phyloP scores from a whole-genome alignment of 1,139 yeast genomes.

The Candida tetrigidarum region DNA sequence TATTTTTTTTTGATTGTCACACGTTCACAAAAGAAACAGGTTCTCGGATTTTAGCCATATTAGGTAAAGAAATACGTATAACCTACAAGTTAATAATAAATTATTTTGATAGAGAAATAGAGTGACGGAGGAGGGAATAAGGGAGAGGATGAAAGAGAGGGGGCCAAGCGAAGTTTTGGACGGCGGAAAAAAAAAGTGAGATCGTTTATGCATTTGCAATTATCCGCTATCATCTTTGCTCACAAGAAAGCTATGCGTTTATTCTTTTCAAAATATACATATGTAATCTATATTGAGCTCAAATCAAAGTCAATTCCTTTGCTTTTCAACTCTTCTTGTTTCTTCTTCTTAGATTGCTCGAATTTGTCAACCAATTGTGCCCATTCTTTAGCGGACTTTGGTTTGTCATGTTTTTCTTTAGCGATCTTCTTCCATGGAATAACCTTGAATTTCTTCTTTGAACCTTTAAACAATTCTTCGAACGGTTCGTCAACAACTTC shows the following conservation, averaged over 20 bases:
- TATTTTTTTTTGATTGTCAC: too few relatives aligned
- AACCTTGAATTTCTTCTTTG: slow-evolving; percentile 56
- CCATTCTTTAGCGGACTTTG: slow-evolving; percentile 64
- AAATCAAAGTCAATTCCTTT: slow-evolving; percentile 58
- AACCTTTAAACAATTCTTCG: slow-evolving; percentile 57
- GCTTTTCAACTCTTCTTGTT: slow-evolving; percentile 50
- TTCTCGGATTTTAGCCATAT: too few relatives aligned
- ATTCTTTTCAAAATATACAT: not conserved
- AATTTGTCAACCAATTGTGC: slow-evolving; percentile 49
- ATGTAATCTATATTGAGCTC: slow-evolving; percentile 12
- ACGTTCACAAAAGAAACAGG: too few relatives aligned
- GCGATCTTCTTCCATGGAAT: slow-evolving; percentile 66
- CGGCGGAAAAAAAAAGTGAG: too few relatives aligned
- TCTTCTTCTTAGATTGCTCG: slow-evolving; percentile 46
- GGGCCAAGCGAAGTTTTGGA: too few relatives aligned
- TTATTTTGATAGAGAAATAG: too few relatives aligned
- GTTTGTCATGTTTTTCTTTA: slow-evolving; percentile 56
- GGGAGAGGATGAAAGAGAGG: too few relatives aligned
- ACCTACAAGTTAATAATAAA: too few relatives aligned
- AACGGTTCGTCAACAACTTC: slow-evolving; percentile 53
- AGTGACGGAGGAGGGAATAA: too few relatives aligned
- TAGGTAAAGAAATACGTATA: too few relatives aligned
- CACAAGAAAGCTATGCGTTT: too few relatives aligned
- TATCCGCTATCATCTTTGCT: not conserved
- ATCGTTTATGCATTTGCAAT: too few relatives aligned